phyloP scores from a whole-genome alignment of 495 filamentous ascomycete genomes.

The Alectoria sarmentosa region DNA sequence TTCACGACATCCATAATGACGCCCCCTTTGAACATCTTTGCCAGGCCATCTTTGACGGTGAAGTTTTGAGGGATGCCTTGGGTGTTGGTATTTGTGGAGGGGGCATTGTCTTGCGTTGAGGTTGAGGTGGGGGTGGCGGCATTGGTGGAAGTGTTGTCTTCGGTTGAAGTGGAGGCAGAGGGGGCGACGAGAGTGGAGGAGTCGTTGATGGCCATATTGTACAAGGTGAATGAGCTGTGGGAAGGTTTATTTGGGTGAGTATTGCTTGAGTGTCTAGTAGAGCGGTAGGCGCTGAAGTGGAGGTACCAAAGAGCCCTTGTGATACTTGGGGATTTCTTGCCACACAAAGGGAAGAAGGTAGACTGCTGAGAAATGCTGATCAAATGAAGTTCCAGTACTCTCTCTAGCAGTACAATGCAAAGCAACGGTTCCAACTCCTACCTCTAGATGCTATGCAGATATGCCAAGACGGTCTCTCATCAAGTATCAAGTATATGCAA shows the following conservation, averaged over 20 bases:
- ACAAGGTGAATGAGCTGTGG: background rate
- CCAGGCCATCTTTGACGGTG: slow-evolving; percentile 85
- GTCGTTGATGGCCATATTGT: slow-evolving; percentile 21
- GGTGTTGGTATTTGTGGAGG: slow-evolving; percentile 29
- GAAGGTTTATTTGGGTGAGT: background rate
- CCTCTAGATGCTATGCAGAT: background rate
- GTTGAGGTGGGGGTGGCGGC: background rate
- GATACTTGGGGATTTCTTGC: background rate
- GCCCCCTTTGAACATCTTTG: slow-evolving; percentile 96
- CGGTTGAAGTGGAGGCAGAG: slow-evolving; percentile 3
- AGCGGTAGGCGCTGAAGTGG: background rate
- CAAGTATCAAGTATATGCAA: background rate
- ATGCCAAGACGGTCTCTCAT: background rate
- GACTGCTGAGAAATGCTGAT: background rate
- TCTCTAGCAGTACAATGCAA: background rate
- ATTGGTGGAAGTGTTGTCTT: background rate
- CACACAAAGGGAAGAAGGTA: background rate
- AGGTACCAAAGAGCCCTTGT: background rate
- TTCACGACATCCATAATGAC: slow-evolving; percentile 99
- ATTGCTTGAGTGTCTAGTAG: background rate
- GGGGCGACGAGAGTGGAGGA: slow-evolving; percentile 5
- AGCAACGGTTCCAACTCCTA: background rate
- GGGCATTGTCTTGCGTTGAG: slow-evolving; percentile 21
- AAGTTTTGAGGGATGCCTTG: slow-evolving; percentile 42
- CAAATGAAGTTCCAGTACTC: background rate